Conservation (phyloP, 2,329 filamentous ascomycete species). For the Fusarium guadeloupense region DNA sequence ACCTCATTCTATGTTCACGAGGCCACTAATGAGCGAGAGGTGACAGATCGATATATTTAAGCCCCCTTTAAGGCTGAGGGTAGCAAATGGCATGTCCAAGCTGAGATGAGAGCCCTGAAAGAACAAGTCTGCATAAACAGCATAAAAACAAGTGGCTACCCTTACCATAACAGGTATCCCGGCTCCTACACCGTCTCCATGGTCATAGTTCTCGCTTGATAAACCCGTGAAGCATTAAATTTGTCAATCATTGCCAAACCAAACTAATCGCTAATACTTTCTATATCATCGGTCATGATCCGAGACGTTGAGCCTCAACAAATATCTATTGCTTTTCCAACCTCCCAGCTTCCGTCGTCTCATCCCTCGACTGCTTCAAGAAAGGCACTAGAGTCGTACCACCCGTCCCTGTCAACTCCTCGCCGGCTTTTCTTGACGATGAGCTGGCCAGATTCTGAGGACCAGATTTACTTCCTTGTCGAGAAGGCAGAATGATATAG, state of each 20-base stretch:
- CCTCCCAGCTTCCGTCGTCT: slow-evolving; percentile 65
- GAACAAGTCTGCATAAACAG: too few relatives aligned
- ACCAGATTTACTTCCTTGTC: slow-evolving; percentile 43
- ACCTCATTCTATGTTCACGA: too few relatives aligned
- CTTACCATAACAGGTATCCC: too few relatives aligned
- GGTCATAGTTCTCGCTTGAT: background rate
- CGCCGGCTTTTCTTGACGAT: slow-evolving; percentile 49
- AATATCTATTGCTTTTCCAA: slow-evolving; percentile 33
- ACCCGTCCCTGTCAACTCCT: slow-evolving; percentile 80
- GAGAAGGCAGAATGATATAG: slow-evolving; percentile 87
- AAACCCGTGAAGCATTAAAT: background rate
- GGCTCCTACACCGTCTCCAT: too few relatives aligned
- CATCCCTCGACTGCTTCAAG: slow-evolving; percentile 86
- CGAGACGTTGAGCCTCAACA: background rate
- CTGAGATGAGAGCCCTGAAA: too few relatives aligned
- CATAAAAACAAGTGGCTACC: too few relatives aligned
- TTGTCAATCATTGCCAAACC: background rate
- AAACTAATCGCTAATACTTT: slow-evolving; percentile 16
- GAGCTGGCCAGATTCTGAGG: slow-evolving; percentile 57
- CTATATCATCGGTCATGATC: background rate
- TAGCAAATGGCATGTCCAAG: too few relatives aligned
- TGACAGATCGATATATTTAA: background rate
- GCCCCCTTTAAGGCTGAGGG: too few relatives aligned
- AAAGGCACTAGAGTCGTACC: slow-evolving; percentile 90
- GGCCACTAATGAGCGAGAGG: background rate